These are phyloP conservation scores for Colletotrichum higginsianum DNA, from an alignment of 2,329 filamentous ascomycete species.

Conservation along the genomic window DNA sequence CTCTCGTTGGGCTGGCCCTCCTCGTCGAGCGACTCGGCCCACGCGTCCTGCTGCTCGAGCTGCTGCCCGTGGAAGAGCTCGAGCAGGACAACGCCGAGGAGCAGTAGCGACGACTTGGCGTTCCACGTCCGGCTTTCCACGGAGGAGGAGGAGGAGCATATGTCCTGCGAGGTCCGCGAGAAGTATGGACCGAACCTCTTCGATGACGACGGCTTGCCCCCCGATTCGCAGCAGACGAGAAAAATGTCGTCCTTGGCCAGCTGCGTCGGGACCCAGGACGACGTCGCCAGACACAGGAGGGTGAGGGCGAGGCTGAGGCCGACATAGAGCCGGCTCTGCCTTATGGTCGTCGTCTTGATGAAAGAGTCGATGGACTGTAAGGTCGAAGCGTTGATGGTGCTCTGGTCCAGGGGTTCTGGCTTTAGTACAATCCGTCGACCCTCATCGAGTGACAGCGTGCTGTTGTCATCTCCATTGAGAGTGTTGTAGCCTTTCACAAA, in stretches of 20 bases:
- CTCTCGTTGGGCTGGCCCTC: conserved; percentile 13
- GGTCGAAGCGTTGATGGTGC: neutral
- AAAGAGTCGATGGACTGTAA: neutral
- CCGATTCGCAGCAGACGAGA: neutral
- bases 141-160: neutral
- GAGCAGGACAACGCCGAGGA: conserved; percentile 3
- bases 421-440: neutral
- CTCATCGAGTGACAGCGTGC: neutral
- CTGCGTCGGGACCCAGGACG: neutral
- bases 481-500: neutral
- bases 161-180: neutral
- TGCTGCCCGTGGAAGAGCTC: conserved; percentile 26
- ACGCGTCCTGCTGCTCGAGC: conserved; percentile 34
- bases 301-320: conserved; percentile 19
- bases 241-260: conserved; percentile 11
- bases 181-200: neutral
- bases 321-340: conserved; percentile 6
- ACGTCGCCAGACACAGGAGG: conserved; percentile 22
- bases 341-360: neutral
- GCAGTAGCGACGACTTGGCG: conserved; percentile 15
- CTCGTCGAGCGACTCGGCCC: conserved; percentile 19
- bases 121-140: neutral
- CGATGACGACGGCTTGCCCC: neutral
- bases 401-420: neutral
- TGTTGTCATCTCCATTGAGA: neutral